Conservation (phyloP, 2,329 filamentous ascomycete species). For the Sarocladium brachiariae region DNA sequence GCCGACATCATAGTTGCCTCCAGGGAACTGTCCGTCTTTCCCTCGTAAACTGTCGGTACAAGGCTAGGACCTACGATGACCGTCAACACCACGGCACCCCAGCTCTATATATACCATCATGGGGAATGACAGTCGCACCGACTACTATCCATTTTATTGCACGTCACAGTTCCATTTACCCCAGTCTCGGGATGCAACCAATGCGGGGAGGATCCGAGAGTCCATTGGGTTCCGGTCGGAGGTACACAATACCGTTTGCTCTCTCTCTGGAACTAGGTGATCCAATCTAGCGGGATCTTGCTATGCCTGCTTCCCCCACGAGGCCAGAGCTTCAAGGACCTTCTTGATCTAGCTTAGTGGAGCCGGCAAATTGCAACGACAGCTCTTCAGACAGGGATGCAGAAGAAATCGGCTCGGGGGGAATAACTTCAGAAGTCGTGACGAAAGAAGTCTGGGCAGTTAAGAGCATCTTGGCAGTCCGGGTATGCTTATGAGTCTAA, state of each 20-base stretch:
- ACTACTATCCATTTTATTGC: too few species aligned
- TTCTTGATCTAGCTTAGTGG: slow-evolving; percentile 9
- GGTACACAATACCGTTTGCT: background rate
- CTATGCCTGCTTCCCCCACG: background rate
- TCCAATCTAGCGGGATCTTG: slow-evolving; percentile 1
- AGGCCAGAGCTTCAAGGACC: background rate
- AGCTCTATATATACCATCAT: background rate
- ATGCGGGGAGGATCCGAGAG: slow-evolving; percentile 9
- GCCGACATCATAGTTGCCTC: background rate
- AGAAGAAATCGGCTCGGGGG: background rate
- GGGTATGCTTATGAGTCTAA: too few species aligned
- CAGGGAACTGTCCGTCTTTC: too few species aligned
- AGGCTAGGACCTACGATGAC: too few species aligned
- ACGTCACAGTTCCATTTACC: slow-evolving; percentile 1
- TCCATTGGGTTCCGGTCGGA: background rate
- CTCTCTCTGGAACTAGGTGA: background rate
- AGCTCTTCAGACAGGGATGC: background rate
- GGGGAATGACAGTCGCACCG: background rate
- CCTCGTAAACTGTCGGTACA: too few species aligned
- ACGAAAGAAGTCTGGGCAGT: too few species aligned
- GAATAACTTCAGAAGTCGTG: background rate
- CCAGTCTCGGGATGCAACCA: background rate
- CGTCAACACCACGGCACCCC: background rate
- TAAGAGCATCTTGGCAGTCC: too few species aligned
- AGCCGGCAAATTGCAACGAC: background rate